Conservation (phyloP, 108 stramenopile species). For the Fistulifera solaris region DNA sequence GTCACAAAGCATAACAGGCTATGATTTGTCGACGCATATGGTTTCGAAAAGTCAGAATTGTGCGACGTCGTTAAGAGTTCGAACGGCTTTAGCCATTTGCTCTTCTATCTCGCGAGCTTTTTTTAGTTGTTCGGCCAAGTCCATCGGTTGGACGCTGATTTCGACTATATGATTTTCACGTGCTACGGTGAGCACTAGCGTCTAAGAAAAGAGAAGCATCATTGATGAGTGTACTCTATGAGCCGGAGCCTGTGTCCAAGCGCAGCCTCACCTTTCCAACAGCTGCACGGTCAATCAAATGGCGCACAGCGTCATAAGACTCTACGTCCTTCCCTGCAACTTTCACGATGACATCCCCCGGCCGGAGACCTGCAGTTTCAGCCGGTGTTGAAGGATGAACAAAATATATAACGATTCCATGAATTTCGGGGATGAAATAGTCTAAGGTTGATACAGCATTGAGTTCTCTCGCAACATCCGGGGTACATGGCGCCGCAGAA, state of each 20-base stretch:
- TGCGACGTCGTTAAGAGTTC: no score
- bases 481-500: constrained; percentile 46
- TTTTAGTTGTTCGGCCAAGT: no score
- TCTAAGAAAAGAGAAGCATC: not conserved
- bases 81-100: no score
- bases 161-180: constrained; percentile 35
- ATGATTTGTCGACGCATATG: no score
- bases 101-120: no score
- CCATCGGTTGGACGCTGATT: constrained; percentile 58
- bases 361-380: constrained; percentile 48
- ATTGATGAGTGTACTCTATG: not conserved
- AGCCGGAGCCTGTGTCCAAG: no score
- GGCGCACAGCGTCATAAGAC: constrained; percentile 62
- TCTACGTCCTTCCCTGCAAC: constrained; percentile 52
- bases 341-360: constrained; percentile 61
- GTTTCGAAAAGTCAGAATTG: no score
- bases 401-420: constrained; percentile 66
- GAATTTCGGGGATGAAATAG: constrained; percentile 42
- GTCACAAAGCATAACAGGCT: no score
- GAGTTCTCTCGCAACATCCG: constrained; percentile 52
- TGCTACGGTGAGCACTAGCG: constrained; percentile 29
- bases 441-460: constrained; percentile 21
- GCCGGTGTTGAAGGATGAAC: constrained; percentile 72
- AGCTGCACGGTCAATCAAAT: constrained; percentile 58
- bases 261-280: constrained; percentile 37